Base-by-base conservation (phyloP, 192 early-diverging fungal genomes). In the Backusella circina region DNA sequence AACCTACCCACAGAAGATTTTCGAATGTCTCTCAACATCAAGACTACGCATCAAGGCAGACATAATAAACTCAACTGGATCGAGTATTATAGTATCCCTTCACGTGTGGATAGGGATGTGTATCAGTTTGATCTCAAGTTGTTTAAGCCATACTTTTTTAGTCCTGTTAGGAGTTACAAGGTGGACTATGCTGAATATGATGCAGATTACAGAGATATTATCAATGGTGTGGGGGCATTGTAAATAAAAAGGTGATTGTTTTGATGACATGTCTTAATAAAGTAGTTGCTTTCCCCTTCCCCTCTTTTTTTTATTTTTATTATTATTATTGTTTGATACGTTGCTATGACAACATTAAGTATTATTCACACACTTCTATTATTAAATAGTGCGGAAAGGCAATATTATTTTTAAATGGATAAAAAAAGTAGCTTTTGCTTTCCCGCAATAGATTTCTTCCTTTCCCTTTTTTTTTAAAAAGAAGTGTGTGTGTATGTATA, bases 41-140 rank as follows among this genome's bases (percentile, higher is more conserved):
- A 83, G 47, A 72, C 79, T n/a, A 85, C 81, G 8, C 75, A 82
- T 61, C 21, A 26, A 3, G 84, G 84, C 31, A 73, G 74, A 57
- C 79, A 83, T 33, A 85, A 85, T 67, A 85, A 85, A 66, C 35
- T 85, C 33, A 35, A 35, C 2, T 85, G 81, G 84, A 68, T 71
- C 16, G 51, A 75, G 4, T 82, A 82, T 30, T 31, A 44, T 35
- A 78, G 76, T 30, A 47, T 65, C 12, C 38, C 37, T 9, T 47
- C 23, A 1, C 10, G 18, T 16, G 23, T 37, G 1, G 69, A 70
- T 47, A 9, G 69, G 15, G 41, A 70, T 28, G 38, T 30, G 1
- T 26, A 66, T 21, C 33, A 38, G 9, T 82, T 72, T 75, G 76
- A 82, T 36, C 66, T 82, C 9, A 82, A 82, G 30, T 21, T 72